These are phyloP conservation scores for Colletotrichum tropicale DNA, from an alignment of 2,329 filamentous ascomycete species.

Conservation along the genomic window DNA sequence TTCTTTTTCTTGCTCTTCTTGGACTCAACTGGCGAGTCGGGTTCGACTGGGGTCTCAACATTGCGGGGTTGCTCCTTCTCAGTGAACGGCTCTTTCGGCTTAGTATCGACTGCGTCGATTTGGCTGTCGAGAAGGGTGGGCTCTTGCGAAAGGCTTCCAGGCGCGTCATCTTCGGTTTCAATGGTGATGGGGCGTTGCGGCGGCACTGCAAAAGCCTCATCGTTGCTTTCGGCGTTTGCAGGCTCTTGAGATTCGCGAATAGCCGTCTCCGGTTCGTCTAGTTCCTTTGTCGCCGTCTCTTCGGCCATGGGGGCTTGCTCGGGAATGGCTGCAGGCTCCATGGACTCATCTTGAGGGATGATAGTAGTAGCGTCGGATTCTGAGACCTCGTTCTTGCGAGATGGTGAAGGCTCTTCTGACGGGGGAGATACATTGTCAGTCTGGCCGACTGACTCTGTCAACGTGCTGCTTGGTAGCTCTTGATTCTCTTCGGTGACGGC, in stretches of 20 bases:
- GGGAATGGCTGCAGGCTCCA: background rate
- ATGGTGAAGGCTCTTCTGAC: background rate
- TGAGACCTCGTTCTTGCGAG: background rate
- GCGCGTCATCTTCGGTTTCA: background rate
- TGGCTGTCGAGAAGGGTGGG: slow-evolving; percentile 6
- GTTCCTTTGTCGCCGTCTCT: background rate
- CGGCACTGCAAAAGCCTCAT: background rate
- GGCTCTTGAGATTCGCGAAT: background rate
- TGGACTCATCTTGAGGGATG: background rate
- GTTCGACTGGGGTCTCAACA: background rate
- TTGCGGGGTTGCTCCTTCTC: background rate
- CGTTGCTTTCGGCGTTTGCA: background rate
- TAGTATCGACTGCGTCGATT: background rate
- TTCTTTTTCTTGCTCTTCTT: slow-evolving; percentile 34
- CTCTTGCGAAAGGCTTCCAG: slow-evolving; percentile 1
- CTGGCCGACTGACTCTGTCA: slow-evolving; percentile 7
- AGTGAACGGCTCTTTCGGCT: slow-evolving; percentile 5
- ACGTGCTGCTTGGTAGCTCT: background rate
- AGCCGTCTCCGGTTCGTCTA: background rate
- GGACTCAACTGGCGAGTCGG: background rate
- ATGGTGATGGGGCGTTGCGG: background rate
- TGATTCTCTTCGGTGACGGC: background rate
- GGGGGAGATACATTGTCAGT: background rate
- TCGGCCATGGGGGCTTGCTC: background rate
- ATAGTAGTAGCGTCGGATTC: background rate